Percentiles rank a stretch among this genome's conserved stretches.
Conservation (phyloP, 768 basidiomycete genomes). For the Pulveroboletus sp. region DNA sequence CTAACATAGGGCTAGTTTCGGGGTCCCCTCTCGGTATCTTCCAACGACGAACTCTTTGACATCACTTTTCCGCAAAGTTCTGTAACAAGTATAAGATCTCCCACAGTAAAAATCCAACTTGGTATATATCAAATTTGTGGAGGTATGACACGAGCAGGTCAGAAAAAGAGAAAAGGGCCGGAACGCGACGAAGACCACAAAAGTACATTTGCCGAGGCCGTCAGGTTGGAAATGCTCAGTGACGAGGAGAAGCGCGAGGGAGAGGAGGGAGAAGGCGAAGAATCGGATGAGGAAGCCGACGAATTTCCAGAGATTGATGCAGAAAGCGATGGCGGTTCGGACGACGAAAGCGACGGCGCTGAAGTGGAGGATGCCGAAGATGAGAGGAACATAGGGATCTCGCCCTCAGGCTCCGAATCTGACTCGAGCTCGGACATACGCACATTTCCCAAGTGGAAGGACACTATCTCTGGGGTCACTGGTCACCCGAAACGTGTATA, state of each 20-base stretch:
- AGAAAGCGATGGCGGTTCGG: conserved; percentile 39
- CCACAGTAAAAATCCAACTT: background rate
- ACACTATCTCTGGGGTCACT: conserved; percentile 73
- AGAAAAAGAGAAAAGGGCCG: conserved; percentile 57
- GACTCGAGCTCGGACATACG: conserved; percentile 47
- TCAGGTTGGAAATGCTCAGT: conserved; percentile 65
- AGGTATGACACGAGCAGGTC: conserved; percentile 33
- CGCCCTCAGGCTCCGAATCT: conserved; percentile 23
- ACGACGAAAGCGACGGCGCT: conserved; percentile 28
- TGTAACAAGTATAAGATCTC: too few relatives aligned
- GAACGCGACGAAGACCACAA: conserved; percentile 36
- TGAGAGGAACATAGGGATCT: conserved; percentile 37
- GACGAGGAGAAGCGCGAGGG: conserved; percentile 54
- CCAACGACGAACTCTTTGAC: too few relatives aligned
- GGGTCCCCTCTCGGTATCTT: too few relatives aligned
- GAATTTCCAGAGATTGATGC: conserved; percentile 69
- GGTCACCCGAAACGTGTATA: conserved; percentile 80
- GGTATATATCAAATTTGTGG: conserved; percentile 18
- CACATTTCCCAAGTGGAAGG: conserved; percentile 59
- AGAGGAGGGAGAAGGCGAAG: conserved; percentile 32
- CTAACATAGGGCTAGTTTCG: too few relatives aligned
- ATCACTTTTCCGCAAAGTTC: too few relatives aligned
- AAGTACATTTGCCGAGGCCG: conserved; percentile 34
- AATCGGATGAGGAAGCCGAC: conserved; percentile 57
- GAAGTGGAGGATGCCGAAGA: conserved; percentile 33